Conservation (phyloP, 2,329 filamentous ascomycete species). For the Exophiala oligosperma region DNA sequence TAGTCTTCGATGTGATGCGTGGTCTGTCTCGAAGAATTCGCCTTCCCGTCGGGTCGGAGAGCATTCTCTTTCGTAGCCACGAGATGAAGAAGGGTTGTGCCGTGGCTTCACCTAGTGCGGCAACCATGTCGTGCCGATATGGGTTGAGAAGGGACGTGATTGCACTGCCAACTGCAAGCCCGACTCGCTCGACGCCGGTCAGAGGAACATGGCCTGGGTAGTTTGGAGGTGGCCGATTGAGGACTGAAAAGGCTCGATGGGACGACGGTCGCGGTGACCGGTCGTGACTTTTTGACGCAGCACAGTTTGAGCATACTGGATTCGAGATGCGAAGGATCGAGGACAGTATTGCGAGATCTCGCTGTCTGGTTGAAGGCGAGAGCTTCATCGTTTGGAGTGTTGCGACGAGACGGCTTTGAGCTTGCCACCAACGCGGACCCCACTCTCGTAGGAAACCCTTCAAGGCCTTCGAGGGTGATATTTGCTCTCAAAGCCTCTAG, state of each 20-base stretch:
- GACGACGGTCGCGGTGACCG: background rate
- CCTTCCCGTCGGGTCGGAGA: slow-evolving; percentile 76
- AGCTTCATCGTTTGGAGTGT: slow-evolving; percentile 9
- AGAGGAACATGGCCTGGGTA: slow-evolving; percentile 93
- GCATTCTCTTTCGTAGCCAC: slow-evolving; percentile 89
- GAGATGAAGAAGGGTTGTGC: slow-evolving; percentile 94
- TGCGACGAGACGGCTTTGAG: background rate
- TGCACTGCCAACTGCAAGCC: slow-evolving; percentile 65
- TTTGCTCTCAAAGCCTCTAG: no score
- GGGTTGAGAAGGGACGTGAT: slow-evolving; percentile 68
- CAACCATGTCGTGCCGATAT: slow-evolving; percentile 83
- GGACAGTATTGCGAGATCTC: slow-evolving; percentile 15
- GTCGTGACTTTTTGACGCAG: slow-evolving; percentile 52
- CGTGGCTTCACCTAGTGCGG: slow-evolving; percentile 89
- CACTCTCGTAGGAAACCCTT: no score
- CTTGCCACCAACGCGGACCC: no score
- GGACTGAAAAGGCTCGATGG: slow-evolving; percentile 68
- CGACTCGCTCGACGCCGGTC: slow-evolving; percentile 71
- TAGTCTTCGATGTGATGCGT: slow-evolving; percentile 73
- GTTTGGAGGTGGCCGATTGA: slow-evolving; percentile 80
- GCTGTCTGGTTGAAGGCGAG: slow-evolving; percentile 1
- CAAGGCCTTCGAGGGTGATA: no score
- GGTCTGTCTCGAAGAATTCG: slow-evolving; percentile 89
- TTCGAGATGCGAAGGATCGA: slow-evolving; percentile 17
- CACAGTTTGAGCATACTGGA: slow-evolving; percentile 66